phyloP scores from a whole-genome alignment of 768 basidiomycete species.

The Naematelia aurantialba region DNA sequence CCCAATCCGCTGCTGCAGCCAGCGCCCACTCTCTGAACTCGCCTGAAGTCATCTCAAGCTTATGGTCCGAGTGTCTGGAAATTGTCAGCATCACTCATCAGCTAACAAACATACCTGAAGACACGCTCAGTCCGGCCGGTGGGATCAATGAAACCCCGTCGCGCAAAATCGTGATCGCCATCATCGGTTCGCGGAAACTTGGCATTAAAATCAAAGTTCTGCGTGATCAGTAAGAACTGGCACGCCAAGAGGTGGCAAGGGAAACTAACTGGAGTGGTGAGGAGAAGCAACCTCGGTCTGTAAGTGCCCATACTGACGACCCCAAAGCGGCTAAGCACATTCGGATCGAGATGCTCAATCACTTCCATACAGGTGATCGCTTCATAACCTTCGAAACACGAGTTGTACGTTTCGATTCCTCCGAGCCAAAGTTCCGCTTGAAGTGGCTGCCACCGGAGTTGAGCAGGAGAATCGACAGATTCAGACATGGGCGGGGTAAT shows the following conservation, averaged over 20 bases:
- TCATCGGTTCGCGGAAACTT: constrained; percentile 46
- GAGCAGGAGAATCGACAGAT: constrained; percentile 13
- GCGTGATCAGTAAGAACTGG: not conserved
- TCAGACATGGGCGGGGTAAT: constrained; percentile 28
- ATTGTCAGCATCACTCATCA: constrained; percentile 1
- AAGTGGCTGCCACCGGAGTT: constrained; percentile 39
- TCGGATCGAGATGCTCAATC: constrained; percentile 49
- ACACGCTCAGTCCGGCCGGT: constrained; percentile 49
- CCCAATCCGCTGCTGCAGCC: constrained; percentile 42
- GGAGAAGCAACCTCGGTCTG: constrained; percentile 43
- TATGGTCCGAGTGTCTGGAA: constrained; percentile 42
- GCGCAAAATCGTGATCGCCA: constrained; percentile 24
- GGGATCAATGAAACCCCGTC: constrained; percentile 48
- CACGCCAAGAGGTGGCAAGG: not conserved
- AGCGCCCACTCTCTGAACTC: constrained; percentile 47
- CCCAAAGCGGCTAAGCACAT: constrained; percentile 45
- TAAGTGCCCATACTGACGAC: constrained; percentile 50
- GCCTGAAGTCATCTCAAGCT: constrained; percentile 49
- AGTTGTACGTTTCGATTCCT: constrained; percentile 47
- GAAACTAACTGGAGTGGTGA: constrained; percentile 47
- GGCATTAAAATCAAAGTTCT: constrained; percentile 49
- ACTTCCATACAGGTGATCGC: constrained; percentile 48
- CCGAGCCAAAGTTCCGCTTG: constrained; percentile 46
- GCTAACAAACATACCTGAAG: constrained; percentile 39
- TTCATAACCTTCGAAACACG: constrained; percentile 45